These are phyloP conservation scores for Isatis lusitanica DNA, from an alignment of 441 rosid genomes.

Conservation along the genomic window DNA sequence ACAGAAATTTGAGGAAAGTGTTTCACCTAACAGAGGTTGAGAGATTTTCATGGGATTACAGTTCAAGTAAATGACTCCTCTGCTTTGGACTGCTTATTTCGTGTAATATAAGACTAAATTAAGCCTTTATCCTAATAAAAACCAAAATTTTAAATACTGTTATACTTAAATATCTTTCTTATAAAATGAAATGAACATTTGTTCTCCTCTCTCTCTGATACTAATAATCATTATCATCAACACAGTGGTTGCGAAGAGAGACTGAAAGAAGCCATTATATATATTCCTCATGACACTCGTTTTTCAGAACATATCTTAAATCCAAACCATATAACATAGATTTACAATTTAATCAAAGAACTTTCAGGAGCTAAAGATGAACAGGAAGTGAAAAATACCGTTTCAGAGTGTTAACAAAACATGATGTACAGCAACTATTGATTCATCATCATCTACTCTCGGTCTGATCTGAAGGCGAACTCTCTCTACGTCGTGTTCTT, in stretches of 20 bases:
- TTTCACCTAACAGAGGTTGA: neutral
- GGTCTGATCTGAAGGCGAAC: neutral
- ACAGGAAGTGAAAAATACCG: slow-evolving; percentile 16
- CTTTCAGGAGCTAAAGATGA: slow-evolving; percentile 8
- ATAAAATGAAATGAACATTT: neutral
- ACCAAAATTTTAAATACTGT: neutral
- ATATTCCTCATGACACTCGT: neutral
- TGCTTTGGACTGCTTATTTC: neutral
- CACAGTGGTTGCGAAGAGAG: neutral
- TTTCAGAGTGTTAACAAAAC: slow-evolving; percentile 22
- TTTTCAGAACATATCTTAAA: neutral
- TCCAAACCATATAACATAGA: neutral
- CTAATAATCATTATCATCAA: neutral
- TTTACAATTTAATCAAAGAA: slow-evolving; percentile 24
- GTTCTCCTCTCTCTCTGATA: neutral
- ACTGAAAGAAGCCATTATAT: neutral
- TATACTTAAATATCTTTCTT: too few species aligned
- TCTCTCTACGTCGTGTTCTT: slow-evolving; percentile 42
- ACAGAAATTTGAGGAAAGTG: neutral
- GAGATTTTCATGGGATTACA: slow-evolving; percentile 15
- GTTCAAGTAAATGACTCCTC: neutral
- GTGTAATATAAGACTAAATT: neutral
- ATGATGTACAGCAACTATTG: slow-evolving; percentile 22
- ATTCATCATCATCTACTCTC: slow-evolving; percentile 23
- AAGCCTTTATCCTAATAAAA: neutral